Conservation (phyloP, 495 filamentous ascomycete species). For the Penicillium cataractarum region DNA sequence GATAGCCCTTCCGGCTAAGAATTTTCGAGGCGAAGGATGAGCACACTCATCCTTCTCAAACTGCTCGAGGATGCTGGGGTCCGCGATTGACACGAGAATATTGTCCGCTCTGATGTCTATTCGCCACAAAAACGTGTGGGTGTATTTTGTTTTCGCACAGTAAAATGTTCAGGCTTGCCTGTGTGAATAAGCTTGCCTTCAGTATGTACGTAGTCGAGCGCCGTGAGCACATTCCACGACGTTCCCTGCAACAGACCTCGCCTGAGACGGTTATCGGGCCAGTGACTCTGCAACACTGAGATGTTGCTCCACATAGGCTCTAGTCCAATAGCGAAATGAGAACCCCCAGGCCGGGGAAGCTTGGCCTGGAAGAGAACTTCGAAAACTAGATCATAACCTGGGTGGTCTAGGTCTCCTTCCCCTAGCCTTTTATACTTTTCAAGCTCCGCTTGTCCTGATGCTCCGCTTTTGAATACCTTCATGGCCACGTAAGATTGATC, state of each 20-base stretch:
- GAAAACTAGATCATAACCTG: neutral
- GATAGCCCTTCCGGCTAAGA: neutral
- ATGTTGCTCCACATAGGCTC: neutral
- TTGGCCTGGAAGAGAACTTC: neutral
- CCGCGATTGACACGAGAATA: neutral
- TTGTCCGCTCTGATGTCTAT: neutral
- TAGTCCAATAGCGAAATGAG: neutral
- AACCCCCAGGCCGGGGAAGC: neutral
- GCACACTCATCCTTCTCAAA: neutral
- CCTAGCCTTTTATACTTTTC: neutral
- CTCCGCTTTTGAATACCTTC: neutral
- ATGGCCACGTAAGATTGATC: neutral
- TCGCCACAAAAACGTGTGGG: too few relatives aligned
- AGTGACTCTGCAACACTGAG: neutral
- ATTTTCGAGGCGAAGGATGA: neutral
- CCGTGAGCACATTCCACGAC: neutral
- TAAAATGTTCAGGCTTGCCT: too few relatives aligned
- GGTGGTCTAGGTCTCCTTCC: neutral
- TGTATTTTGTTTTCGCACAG: too few relatives aligned
- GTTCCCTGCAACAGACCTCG: neutral
- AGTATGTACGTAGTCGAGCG: neutral
- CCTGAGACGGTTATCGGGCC: neutral
- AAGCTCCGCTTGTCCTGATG: neutral
- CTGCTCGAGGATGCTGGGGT: neutral
- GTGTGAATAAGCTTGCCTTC: neutral